Base-by-base conservation (phyloP, 2,329 filamentous ascomycete species). In the Xylaria hypoxylon region DNA sequence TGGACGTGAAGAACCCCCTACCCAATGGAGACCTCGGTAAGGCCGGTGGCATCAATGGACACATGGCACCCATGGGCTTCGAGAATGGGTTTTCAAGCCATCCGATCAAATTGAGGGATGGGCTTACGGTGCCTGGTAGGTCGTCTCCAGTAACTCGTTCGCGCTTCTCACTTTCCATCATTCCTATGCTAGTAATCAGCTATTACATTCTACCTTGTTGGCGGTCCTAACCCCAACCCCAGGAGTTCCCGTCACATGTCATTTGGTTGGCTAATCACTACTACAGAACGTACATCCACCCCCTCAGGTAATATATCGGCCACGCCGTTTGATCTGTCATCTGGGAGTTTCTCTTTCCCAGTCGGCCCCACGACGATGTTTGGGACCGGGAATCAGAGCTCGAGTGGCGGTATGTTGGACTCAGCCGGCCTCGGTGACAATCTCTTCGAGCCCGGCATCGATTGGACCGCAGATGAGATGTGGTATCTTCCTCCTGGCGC, bases 401-500 rank as follows among this genome's bases (percentile, higher is more conserved):
- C 61, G 1, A 68, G 67, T 40, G 71, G 72, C 11, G 76, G 70
- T 11, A 68, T 76, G 17, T 67, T 79, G 5, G 79, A 80, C 51
- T 70, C 70, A 26, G 70, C 75, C 17, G 68, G 70, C 42, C 61
- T 78, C n/a, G 69, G 76, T 33, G 80, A 83, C 44, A 80, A 79
- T 60, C 77, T 85, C 13, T 86, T 86, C 58, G 74, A 76, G 26
- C 81, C 86, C 58, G 74, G 72, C 7, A 73, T 75, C 1, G 86
- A 87, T 58, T 89, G 87, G 87, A 80, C 80, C 62, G 80, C 84
- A 3, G 82, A 83, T 65, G 85, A 84, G 72, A 88, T 90, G 85
- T 90, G 88, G 88, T 90, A 90, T 73, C 80, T 90, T 0, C 88
- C 88, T 0, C 82, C 88, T 0, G 88, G 88, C 0, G 82, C 88